Base-by-base conservation (phyloP, 345 rosid genomes). In the Toxicodendron radicans region DNA sequence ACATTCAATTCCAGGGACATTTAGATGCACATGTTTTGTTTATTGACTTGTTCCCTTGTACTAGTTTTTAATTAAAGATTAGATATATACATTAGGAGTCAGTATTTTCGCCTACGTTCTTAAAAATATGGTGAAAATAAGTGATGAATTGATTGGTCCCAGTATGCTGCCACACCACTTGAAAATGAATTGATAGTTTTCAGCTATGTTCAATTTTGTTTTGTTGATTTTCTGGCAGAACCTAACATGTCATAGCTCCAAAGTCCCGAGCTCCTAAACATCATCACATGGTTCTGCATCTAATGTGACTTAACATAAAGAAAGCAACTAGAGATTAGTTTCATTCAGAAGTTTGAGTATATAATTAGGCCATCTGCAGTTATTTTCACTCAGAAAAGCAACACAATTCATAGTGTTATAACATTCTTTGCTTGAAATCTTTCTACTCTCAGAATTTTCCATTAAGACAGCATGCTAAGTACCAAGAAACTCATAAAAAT, bases 401-500 rank as follows among this genome's bases (percentile, higher is more conserved):
- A 48, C 1, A 7, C 61, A 10, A 46, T 48, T 23, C 23, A n/a
- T 7, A 20, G 38, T 46, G 41, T 23, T 48, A 24, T 12, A 48
- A 9, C 45, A 32, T 8, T 45, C 18, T 7, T 11, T 45, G 18
- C 51, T 21, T 35, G 49, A 45, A 58, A 13, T 5, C 9, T 32
- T 18, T 52, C 45, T 52, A 51, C 71, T 18, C 1, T 13, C 7
- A 38, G 43, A 38, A 38, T 5, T 38, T 38, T 38, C 43, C 7
- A 1, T 27, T 7, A 7, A 41, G 17, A 54, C 59, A 63, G 23
- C 30, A 73, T 46, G 78, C 57, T 23, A 1, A 64, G 72, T 23
- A 7, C 68, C 30, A 76, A 70, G 76, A 73, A 56, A 59, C 79
- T 76, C 45, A 66, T 75, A 16, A 66, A 61, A 48, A 52, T 76